A percentile compares a stretch with the other conserved stretches of the same genome.
These are phyloP conservation scores for Pichia scutulata DNA, from an alignment of 805 yeast species.

Conservation along the genomic window DNA sequence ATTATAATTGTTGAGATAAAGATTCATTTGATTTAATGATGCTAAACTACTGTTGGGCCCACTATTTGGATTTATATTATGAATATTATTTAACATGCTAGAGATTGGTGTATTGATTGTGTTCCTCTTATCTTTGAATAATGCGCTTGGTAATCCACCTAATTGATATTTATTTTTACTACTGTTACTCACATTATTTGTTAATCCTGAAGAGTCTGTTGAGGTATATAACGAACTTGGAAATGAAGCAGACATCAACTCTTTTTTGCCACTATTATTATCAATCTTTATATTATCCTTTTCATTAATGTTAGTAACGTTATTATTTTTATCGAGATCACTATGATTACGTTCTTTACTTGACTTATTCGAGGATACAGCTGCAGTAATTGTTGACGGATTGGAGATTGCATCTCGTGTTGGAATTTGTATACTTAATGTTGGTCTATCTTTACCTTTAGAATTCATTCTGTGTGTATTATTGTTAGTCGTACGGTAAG, in stretches of 20 bases:
- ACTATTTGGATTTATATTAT: constrained; percentile 6
- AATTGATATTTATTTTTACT: neutral
- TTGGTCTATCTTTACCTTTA: constrained; percentile 36
- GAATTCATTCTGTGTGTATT: neutral
- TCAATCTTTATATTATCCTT: neutral
- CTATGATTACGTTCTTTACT: constrained; percentile 1
- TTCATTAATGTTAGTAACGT: neutral
- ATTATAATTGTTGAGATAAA: constrained; percentile 25
- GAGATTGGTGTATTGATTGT: constrained; percentile 5
- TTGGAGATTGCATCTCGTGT: constrained; percentile 21
- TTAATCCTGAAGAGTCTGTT: neutral
- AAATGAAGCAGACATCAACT: neutral
- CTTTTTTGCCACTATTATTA: neutral
- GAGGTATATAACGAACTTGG: neutral
- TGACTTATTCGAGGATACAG: constrained; percentile 7
- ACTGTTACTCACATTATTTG: neutral
- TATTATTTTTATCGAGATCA: neutral
- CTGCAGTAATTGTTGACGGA: constrained; percentile 21
- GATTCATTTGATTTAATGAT: constrained; percentile 14
- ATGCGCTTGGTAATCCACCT: constrained; percentile 1
- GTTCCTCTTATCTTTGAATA: constrained; percentile 4
- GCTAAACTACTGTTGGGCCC: constrained; percentile 3
- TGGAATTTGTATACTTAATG: constrained; percentile 61
- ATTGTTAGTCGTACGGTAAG: constrained; percentile 1
- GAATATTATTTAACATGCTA: constrained; percentile 12